Base-by-base conservation (phyloP, 306 rosid species). In the Cicer pinnatifidum region DNA sequence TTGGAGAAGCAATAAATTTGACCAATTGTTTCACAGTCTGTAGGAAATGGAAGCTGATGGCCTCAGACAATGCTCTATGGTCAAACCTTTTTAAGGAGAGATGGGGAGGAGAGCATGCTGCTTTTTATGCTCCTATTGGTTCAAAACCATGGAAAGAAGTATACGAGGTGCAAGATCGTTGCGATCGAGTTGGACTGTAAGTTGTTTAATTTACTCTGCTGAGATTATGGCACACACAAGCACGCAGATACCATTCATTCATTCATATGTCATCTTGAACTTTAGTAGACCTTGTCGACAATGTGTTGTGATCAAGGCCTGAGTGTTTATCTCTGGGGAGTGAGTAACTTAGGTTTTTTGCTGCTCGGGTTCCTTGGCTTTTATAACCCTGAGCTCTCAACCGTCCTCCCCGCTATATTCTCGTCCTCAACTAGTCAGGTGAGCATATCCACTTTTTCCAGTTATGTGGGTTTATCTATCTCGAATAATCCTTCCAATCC, bases 161-260 rank as follows among this genome's bases (percentile, higher is more conserved):
- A n/a, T 88, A 80, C 12, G 89, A 83, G 86, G 87, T 83, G 59
- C 86, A 86, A 84, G 91, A 90, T 74, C 88, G 91, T 9, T 84
- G 93, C 23, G 86, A 88, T 64, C 90, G 93, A 51, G 78, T 85
- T 82, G 93, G 96, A 82, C 12, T 82, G 91, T 90, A 81, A 86
- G 96, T 84, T 45, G 8, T 44, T 52, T 50, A 37, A 15, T 41
- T 77, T 47, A 59, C 64, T 69, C 58, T 76, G 23, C 35, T 67
- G 16, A 56, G 62, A 45, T 8, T 16, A 63, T 40, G 35, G 43
- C 68, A 61, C 15, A 59, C 73, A 69, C 62, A 62, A 9, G 23
- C 50, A 38, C 45, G 33, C 46, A 28, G 17, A 58, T 65, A 20
- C 35, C 35, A 28, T 28, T 28, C 33, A 1, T 23, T 23, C 17